Conservation (phyloP, 352 stramenopile genomes). For the Poterioochromonas sp. region DNA sequence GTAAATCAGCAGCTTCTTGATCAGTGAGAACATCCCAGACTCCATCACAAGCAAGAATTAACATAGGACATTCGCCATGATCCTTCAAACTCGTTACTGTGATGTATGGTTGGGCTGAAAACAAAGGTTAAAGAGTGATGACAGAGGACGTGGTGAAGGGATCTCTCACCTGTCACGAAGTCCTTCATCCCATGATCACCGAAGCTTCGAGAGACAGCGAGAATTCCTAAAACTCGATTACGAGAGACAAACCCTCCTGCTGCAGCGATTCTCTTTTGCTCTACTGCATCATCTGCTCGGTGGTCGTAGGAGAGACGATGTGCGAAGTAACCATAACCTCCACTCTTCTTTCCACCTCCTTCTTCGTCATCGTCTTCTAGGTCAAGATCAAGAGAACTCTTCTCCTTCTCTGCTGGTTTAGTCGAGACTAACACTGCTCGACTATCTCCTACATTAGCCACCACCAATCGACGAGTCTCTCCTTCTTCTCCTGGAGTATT, state of each 20-base stretch:
- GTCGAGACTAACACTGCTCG: constrained; percentile 74
- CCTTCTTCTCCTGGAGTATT: constrained; percentile 41
- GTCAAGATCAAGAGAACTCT: constrained; percentile 8
- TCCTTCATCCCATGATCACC: constrained; percentile 32
- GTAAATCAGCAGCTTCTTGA: constrained; percentile 50
- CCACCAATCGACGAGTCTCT: constrained; percentile 65
- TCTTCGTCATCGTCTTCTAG: too few relatives aligned
- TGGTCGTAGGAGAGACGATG: constrained; percentile 49
- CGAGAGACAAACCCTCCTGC: constrained; percentile 9
- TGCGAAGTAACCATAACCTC: constrained; percentile 39
- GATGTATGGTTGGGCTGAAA: constrained; percentile 12
- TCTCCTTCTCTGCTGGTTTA: background rate
- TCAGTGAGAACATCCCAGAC: constrained; percentile 55
- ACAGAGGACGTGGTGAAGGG: constrained; percentile 35
- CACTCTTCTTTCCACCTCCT: constrained; percentile 39
- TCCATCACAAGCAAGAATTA: constrained; percentile 55
- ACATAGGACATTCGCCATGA: constrained; percentile 48
- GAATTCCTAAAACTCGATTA: constrained; percentile 21
- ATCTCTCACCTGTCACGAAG: constrained; percentile 1
- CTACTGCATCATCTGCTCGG: constrained; percentile 48
- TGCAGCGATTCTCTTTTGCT: constrained; percentile 44
- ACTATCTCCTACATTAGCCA: constrained; percentile 90
- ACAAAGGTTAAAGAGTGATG: background rate
- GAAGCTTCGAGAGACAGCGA: constrained; percentile 18
- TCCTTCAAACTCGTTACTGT: constrained; percentile 57